Evolutionary conservation across 2,329 filamentous ascomycete genomes (phyloP).

Genomic region (Exophiala sideris): DNA sequence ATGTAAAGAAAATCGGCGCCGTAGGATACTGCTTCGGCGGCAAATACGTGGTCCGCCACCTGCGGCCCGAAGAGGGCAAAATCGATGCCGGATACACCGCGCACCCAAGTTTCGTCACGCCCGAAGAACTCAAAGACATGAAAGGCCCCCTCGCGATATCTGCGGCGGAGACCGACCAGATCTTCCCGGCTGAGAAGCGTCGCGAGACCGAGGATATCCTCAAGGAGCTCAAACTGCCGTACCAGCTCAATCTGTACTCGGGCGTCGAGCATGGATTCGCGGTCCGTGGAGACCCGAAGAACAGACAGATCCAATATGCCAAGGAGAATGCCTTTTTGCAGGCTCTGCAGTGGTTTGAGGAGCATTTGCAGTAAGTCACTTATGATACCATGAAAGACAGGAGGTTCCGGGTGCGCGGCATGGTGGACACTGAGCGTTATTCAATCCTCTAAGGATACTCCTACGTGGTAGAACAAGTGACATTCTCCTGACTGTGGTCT

Average conservation of each 20-base stretch:
- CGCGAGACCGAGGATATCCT: conserved; percentile 65
- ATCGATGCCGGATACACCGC: conserved; percentile 70
- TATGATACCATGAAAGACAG: background rate
- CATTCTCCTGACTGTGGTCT: background rate
- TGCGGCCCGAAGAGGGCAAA: conserved; percentile 54
- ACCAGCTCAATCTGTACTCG: conserved; percentile 74
- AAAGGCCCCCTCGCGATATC: conserved; percentile 67
- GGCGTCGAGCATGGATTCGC: conserved; percentile 72
- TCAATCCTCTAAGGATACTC: background rate
- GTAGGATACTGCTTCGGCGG: conserved; percentile 32
- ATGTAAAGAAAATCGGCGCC: conserved; percentile 29
- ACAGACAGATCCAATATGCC: conserved; percentile 60
- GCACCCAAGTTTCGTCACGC: conserved; percentile 71
- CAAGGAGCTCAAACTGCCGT: conserved; percentile 55
- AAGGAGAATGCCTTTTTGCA: conserved; percentile 81
- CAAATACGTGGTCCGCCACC: conserved; percentile 67
- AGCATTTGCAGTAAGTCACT: conserved; percentile 39
- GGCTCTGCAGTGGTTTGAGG: conserved; percentile 73
- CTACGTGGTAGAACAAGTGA: background rate
- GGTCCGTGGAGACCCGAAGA: conserved; percentile 61
- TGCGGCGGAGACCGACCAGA: conserved; percentile 60
- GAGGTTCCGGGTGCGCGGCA: background rate
- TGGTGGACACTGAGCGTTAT: too few relatives aligned
- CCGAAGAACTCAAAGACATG: conserved; percentile 64
- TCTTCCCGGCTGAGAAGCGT: conserved; percentile 63